Percentiles rank a stretch among this genome's conserved stretches.
Evolutionary conservation across 495 filamentous ascomycete species (phyloP).

Genomic region (Geopyxis carbonaria): DNA sequence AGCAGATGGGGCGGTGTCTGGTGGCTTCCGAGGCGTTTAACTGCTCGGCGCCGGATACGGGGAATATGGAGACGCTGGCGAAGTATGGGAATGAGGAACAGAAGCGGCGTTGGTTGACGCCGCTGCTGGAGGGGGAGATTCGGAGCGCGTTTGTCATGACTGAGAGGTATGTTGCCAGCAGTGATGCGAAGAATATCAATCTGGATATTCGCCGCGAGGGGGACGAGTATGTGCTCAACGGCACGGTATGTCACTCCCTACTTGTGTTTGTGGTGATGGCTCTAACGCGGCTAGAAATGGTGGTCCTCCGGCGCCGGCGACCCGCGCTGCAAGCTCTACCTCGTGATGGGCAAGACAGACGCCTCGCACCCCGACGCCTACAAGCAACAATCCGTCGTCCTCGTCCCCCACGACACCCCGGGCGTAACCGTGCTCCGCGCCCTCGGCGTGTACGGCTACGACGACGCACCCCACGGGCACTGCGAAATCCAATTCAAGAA

Average conservation of each 20-base stretch:
- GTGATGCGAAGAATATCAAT: slow-evolving; percentile 77
- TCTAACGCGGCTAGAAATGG: slow-evolving; percentile 88
- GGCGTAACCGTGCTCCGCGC: slow-evolving; percentile 74
- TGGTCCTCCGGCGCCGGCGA: slow-evolving; percentile 88
- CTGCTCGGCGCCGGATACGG: slow-evolving; percentile 80
- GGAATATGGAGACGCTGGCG: slow-evolving; percentile 90
- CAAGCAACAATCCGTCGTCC: slow-evolving; percentile 74
- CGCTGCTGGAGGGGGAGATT: slow-evolving; percentile 70
- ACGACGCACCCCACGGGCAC: slow-evolving; percentile 87
- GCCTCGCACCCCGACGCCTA: slow-evolving; percentile 54
- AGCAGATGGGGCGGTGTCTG: slow-evolving; percentile 65
- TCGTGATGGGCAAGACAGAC: slow-evolving; percentile 81
- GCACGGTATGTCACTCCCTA: no score
- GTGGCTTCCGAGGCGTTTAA: slow-evolving; percentile 77
- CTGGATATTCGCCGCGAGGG: slow-evolving; percentile 65
- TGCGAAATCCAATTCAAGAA: slow-evolving; percentile 74
- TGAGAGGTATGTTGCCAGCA: slow-evolving; percentile 68
- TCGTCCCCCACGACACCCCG: slow-evolving; percentile 57
- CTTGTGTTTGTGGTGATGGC: no score
- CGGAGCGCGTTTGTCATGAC: slow-evolving; percentile 89
- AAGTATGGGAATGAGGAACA: slow-evolving; percentile 86
- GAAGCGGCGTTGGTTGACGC: slow-evolving; percentile 71
- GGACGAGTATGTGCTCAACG: slow-evolving; percentile 70
- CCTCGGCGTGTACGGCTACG: slow-evolving; percentile 80
- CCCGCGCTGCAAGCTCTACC: slow-evolving; percentile 72